Percentiles rank a stretch among this genome's conserved stretches.
Evolutionary conservation across 2,329 filamentous ascomycete species (phyloP).

Genomic region (Stemphylium lycopersici): DNA sequence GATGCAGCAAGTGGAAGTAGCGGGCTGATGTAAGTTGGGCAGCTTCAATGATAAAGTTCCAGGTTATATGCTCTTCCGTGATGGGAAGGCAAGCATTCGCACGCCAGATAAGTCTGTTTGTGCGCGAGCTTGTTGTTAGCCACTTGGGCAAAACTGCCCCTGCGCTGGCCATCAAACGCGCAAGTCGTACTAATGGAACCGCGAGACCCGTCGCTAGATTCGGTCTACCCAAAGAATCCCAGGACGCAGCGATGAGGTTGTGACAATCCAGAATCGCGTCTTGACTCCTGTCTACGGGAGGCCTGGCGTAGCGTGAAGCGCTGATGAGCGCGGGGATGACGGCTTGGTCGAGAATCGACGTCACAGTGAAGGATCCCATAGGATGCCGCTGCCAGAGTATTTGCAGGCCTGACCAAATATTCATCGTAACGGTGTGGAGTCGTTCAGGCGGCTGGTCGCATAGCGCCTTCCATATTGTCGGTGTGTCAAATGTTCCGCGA

Average conservation of each 20-base stretch:
- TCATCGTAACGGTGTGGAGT: slow-evolving; percentile 25
- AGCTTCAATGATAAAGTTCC: slow-evolving; percentile 33
- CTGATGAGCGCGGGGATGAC: slow-evolving; percentile 32
- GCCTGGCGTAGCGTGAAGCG: background rate
- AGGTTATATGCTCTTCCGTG: slow-evolving; percentile 22
- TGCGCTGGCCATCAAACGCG: slow-evolving; percentile 35
- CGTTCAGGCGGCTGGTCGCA: slow-evolving; percentile 29
- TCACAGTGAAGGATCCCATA: slow-evolving; percentile 24
- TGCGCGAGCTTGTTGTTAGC: slow-evolving; percentile 29
- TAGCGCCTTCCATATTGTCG: slow-evolving; percentile 35
- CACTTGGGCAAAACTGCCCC: slow-evolving; percentile 30
- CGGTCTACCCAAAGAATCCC: slow-evolving; percentile 34
- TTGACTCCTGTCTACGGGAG: background rate
- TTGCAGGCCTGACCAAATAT: slow-evolving; percentile 29
- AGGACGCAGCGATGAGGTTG: slow-evolving; percentile 32
- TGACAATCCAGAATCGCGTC: slow-evolving; percentile 30
- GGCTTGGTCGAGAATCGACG: slow-evolving; percentile 24
- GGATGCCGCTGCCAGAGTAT: slow-evolving; percentile 27
- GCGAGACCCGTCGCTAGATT: slow-evolving; percentile 31
- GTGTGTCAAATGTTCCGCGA: slow-evolving; percentile 21
- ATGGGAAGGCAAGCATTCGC: slow-evolving; percentile 36
- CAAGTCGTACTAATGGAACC: slow-evolving; percentile 38
- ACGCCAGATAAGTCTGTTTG: slow-evolving; percentile 35
- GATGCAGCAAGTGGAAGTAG: slow-evolving; percentile 35
- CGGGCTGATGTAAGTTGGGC: slow-evolving; percentile 15